Evolutionary conservation across 2,329 filamentous ascomycete genomes (phyloP).

Genomic region (Sclerotinia trifoliorum): DNA sequence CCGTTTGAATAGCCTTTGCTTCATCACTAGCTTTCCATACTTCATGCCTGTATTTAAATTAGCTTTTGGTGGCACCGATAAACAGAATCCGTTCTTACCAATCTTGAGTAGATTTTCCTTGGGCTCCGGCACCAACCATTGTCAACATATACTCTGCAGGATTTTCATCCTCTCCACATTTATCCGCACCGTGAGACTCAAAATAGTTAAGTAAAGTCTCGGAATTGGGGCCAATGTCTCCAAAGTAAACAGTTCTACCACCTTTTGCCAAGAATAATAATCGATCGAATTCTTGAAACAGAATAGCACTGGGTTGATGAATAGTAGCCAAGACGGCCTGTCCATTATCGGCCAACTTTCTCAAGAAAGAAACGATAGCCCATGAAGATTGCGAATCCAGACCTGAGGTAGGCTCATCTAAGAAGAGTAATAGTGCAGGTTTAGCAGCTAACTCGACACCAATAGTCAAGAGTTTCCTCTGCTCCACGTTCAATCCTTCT

Average conservation of each 20-base stretch:
- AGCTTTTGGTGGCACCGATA: not conserved
- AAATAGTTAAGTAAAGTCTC: slow-evolving; percentile 59
- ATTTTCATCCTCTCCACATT: slow-evolving; percentile 69
- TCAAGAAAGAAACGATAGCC: slow-evolving; percentile 83
- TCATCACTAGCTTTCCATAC: slow-evolving; percentile 43
- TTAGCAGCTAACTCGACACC: slow-evolving; percentile 95
- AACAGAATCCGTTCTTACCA: slow-evolving; percentile 44
- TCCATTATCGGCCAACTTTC: slow-evolving; percentile 85
- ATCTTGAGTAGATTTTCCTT: slow-evolving; percentile 57
- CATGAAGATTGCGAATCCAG: slow-evolving; percentile 92
- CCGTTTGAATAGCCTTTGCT: slow-evolving; percentile 38
- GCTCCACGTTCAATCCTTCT: slow-evolving; percentile 75
- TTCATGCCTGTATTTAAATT: slow-evolving; percentile 36
- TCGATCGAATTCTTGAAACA: slow-evolving; percentile 87
- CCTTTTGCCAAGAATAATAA: slow-evolving; percentile 76
- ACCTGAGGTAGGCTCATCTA: slow-evolving; percentile 94
- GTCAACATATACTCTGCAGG: slow-evolving; percentile 64
- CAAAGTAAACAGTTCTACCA: slow-evolving; percentile 79
- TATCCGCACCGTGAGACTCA: slow-evolving; percentile 64
- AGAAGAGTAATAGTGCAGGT: slow-evolving; percentile 82
- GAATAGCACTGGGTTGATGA: slow-evolving; percentile 89
- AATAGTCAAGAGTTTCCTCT: slow-evolving; percentile 79
- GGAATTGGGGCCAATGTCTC: slow-evolving; percentile 61
- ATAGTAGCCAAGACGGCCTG: slow-evolving; percentile 94
- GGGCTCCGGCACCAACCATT: slow-evolving; percentile 58